phyloP scores from a whole-genome alignment of 164 flowering plant genomes.

The Santalum album region DNA sequence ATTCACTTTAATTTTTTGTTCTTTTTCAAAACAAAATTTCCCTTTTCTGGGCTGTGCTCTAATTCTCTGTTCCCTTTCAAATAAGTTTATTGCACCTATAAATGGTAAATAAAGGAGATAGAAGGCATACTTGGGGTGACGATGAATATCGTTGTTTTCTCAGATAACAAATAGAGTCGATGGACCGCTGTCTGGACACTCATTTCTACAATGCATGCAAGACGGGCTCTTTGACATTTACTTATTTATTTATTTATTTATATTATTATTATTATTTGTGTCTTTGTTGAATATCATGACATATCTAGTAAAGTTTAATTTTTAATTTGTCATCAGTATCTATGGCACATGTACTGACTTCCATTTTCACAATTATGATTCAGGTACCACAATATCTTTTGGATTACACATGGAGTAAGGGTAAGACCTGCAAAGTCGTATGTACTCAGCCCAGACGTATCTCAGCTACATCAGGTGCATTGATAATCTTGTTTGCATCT shows the following conservation, averaged over 20 bases:
- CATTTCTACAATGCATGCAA: too few relatives aligned
- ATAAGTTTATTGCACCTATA: too few relatives aligned
- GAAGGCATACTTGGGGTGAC: too few relatives aligned
- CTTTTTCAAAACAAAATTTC: not conserved
- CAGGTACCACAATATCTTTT: constrained; percentile 94
- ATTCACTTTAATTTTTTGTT: not conserved
- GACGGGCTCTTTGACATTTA: not conserved
- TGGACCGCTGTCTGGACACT: too few relatives aligned
- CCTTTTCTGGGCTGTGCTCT: too few relatives aligned
- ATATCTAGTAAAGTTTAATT: not conserved
- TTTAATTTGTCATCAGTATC: not conserved
- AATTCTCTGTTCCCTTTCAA: too few relatives aligned
- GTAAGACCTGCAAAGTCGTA: constrained; percentile 71
- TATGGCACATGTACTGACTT: not conserved
- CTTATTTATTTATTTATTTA: not conserved
- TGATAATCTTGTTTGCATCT: not conserved
- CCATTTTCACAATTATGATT: constrained; percentile 5
- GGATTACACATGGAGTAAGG: constrained; percentile 79
- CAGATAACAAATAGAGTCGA: too few relatives aligned
- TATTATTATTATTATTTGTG: not conserved
- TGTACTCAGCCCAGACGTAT: constrained; percentile 97
- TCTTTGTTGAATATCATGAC: not conserved
- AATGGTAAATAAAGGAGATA: too few relatives aligned
- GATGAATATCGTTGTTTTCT: too few relatives aligned
- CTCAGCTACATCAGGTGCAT: constrained; percentile 83